Conservation (phyloP, 441 rosid species). For the Arabidopsis lyrata region DNA sequence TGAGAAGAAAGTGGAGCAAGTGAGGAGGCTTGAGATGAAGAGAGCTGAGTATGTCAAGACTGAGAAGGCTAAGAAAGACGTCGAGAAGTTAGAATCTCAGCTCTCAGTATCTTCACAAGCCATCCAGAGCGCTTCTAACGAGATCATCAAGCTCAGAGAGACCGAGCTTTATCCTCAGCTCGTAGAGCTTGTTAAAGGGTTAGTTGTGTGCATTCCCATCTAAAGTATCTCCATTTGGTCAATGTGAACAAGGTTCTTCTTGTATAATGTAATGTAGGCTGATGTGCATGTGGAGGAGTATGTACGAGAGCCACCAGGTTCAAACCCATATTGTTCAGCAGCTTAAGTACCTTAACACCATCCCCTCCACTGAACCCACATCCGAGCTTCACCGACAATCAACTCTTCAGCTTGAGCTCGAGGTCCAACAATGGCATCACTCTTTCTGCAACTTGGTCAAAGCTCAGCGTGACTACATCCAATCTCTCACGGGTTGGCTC, state of each 20-base stretch:
- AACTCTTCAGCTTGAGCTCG: constrained; percentile 88
- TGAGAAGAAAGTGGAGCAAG: constrained; percentile 77
- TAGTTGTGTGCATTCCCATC: constrained; percentile 36
- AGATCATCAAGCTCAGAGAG: constrained; percentile 85
- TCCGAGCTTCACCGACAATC: constrained; percentile 92
- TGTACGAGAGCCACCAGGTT: constrained; percentile 97
- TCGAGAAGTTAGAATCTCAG: constrained; percentile 86
- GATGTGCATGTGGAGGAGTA: constrained; percentile 99
- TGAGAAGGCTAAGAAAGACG: constrained; percentile 80
- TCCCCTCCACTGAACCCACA: constrained; percentile 83
- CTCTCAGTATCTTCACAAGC: constrained; percentile 85
- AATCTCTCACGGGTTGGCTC: constrained; percentile 89
- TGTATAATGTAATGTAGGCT: constrained; percentile 51
- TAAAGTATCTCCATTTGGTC: not conserved
- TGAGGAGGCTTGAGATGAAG: constrained; percentile 85
- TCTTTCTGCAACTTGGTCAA: constrained; percentile 83
- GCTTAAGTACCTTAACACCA: constrained; percentile 81
- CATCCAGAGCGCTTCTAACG: constrained; percentile 78
- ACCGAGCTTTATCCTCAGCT: constrained; percentile 89
- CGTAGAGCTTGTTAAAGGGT: constrained; percentile 90
- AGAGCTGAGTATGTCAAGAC: constrained; percentile 83
- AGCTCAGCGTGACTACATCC: constrained; percentile 86
- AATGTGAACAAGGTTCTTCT: constrained; percentile 19
- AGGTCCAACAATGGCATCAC: constrained; percentile 89
- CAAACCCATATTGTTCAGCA: constrained; percentile 93